Conservation (phyloP, 129 eudicot species). For the Pseudognaphalium luteoalbum region DNA sequence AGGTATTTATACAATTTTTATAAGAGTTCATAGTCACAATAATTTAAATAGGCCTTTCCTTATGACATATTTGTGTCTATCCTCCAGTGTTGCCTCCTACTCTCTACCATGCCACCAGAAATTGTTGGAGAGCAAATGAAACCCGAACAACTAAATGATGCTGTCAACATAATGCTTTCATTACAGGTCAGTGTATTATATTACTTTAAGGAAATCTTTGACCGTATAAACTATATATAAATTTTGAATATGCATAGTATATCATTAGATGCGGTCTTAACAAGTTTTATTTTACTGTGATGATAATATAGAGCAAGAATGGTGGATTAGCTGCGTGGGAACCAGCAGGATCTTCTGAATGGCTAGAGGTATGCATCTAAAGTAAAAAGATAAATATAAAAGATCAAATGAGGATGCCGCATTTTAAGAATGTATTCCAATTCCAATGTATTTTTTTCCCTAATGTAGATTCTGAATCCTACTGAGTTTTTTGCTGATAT, state of each 20-base stretch:
- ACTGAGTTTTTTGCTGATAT: slow-evolving; percentile 83
- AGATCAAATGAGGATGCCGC: neutral
- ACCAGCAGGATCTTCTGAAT: slow-evolving; percentile 69
- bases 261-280: slow-evolving; percentile 11
- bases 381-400: neutral
- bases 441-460: slow-evolving; percentile 4
- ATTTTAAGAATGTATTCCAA: slow-evolving; percentile 2
- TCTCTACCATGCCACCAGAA: slow-evolving; percentile 81
- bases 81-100: slow-evolving; percentile 67
- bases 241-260: neutral
- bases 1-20: slow-evolving; percentile 36
- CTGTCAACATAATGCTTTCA: slow-evolving; percentile 72
- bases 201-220: neutral
- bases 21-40: slow-evolving; percentile 13
- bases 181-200: slow-evolving; percentile 56
- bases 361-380: slow-evolving; percentile 69
- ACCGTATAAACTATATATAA: neutral
- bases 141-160: slow-evolving; percentile 52
- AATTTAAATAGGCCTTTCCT: neutral
- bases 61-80: slow-evolving; percentile 6
- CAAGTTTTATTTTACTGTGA: neutral
- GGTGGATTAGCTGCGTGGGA: slow-evolving; percentile 97
- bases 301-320: slow-evolving; percentile 68
- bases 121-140: slow-evolving; percentile 71
- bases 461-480: slow-evolving; percentile 77